These are phyloP conservation scores for Chaetomium tenue DNA, from an alignment of 495 filamentous ascomycete species.

Conservation along the genomic window DNA sequence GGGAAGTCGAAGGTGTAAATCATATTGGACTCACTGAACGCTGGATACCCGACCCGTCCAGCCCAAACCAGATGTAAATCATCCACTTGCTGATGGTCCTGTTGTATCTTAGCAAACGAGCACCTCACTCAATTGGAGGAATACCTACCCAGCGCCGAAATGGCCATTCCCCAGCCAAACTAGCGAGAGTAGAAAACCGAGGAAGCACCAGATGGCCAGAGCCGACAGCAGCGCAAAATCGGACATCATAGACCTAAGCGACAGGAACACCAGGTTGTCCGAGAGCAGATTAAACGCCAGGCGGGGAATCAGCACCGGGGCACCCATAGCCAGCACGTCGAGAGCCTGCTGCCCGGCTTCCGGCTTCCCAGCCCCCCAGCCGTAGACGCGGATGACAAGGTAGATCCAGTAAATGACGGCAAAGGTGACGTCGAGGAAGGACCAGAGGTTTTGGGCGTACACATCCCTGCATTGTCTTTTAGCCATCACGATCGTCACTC, in stretches of 20 bases:
- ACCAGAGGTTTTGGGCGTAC: slow-evolving; percentile 76
- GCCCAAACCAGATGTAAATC: slow-evolving; percentile 78
- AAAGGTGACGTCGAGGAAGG: slow-evolving; percentile 71
- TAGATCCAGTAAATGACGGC: slow-evolving; percentile 60
- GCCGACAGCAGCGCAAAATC: slow-evolving; percentile 65
- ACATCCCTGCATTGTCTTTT: slow-evolving; percentile 55
- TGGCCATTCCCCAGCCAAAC: slow-evolving; percentile 58
- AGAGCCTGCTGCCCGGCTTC: slow-evolving; percentile 55
- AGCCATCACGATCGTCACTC: not conserved
- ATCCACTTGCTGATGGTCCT: slow-evolving; percentile 73
- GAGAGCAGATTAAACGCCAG: slow-evolving; percentile 72
- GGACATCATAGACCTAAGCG: slow-evolving; percentile 69
- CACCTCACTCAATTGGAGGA: not conserved
- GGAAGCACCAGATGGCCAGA: slow-evolving; percentile 69
- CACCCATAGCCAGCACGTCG: slow-evolving; percentile 66
- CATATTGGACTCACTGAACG: slow-evolving; percentile 47
- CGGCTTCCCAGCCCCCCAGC: slow-evolving; percentile 40
- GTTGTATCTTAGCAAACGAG: slow-evolving; percentile 23
- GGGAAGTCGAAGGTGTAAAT: not conserved
- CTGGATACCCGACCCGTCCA: slow-evolving; percentile 70
- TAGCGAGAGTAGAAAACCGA: slow-evolving; percentile 69
- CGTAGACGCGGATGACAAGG: slow-evolving; percentile 58
- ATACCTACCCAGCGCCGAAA: slow-evolving; percentile 44
- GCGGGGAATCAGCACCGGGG: slow-evolving; percentile 68
- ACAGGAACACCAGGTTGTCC: slow-evolving; percentile 71